Conservation (phyloP, 306 rosid species). For the Rubus parviflorus region DNA sequence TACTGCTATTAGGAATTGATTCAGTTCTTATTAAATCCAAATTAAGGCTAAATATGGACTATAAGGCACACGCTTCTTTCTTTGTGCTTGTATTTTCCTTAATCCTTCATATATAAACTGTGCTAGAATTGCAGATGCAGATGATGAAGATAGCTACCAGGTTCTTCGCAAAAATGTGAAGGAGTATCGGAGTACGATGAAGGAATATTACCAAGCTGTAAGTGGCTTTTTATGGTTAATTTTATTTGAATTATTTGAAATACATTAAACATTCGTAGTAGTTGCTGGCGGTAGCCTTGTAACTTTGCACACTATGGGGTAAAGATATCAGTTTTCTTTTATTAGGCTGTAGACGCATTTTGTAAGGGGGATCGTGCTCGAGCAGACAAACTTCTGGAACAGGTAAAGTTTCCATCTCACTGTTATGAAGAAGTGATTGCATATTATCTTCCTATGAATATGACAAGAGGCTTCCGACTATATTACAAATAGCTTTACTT, state of each 20-base stretch:
- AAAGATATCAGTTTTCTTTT: constrained; percentile 28
- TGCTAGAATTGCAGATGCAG: constrained; percentile 45
- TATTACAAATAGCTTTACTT: not conserved
- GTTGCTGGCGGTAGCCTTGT: not conserved
- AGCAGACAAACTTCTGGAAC: constrained; percentile 57
- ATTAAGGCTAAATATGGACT: not conserved
- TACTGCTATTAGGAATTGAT: not conserved
- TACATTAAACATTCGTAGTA: constrained; percentile 5
- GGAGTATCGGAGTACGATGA: constrained; percentile 66
- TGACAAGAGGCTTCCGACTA: not conserved
- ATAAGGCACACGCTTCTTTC: not conserved
- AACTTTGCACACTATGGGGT: constrained; percentile 30
- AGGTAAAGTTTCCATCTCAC: constrained; percentile 43
- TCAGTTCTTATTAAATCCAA: not conserved
- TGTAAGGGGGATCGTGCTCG: constrained; percentile 49
- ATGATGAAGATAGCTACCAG: constrained; percentile 63
- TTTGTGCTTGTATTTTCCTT: not conserved
- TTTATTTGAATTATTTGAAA: constrained; percentile 14
- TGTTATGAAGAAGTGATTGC: constrained; percentile 18
- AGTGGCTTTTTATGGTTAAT: constrained; percentile 33
- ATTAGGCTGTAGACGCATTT: constrained; percentile 80
- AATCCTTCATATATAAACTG: constrained; percentile 1
- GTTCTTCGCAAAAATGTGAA: constrained; percentile 65
- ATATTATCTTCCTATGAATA: not conserved
- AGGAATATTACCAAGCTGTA: constrained; percentile 78